Percentiles rank a stretch among this genome's conserved stretches.
phyloP scores from a whole-genome alignment of 2,329 filamentous ascomycete species.

The Raffaelea ambrosiae region DNA sequence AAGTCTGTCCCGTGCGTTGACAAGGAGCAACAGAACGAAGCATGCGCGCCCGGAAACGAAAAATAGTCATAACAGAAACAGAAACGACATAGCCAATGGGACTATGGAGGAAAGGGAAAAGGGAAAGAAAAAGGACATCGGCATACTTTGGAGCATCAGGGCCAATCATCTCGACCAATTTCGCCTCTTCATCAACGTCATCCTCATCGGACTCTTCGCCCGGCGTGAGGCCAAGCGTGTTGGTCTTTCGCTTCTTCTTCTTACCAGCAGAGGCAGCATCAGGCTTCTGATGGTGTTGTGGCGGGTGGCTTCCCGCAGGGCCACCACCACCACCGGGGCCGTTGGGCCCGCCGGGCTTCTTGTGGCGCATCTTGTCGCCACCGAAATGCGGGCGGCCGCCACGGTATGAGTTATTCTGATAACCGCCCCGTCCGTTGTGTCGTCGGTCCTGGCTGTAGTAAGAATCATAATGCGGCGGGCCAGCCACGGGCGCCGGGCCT shows the following conservation, averaged over 20 bases:
- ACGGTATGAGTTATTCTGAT: slow-evolving; percentile 20
- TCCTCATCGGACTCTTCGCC: slow-evolving; percentile 59
- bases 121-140: not conserved
- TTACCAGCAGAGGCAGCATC: slow-evolving; percentile 43
- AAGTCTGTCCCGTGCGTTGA: too few species aligned
- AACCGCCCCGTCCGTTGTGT: slow-evolving; percentile 29
- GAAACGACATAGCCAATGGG: not conserved
- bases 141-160: slow-evolving; percentile 47
- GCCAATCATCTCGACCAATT: slow-evolving; percentile 44
- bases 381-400: slow-evolving; percentile 24
- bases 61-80: not conserved
- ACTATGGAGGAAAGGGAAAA: too few species aligned
- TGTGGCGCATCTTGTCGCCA: slow-evolving; percentile 29
- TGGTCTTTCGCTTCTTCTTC: slow-evolving; percentile 65
- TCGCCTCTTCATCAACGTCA: slow-evolving; percentile 62
- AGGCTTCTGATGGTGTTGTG: slow-evolving; percentile 38
- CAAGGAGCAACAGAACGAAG: not conserved
- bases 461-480: slow-evolving; percentile 18
- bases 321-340: slow-evolving; percentile 1
- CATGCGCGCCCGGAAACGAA: too few species aligned
- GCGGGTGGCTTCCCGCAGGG: slow-evolving; percentile 7
- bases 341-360: slow-evolving; percentile 13
- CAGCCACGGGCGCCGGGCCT: slow-evolving; percentile 20
- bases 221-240: slow-evolving; percentile 63
- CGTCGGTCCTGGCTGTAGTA: slow-evolving; percentile 26